These are phyloP conservation scores for Aspergillus arachidicola DNA, from an alignment of 2,329 filamentous ascomycete genomes.

Conservation along the genomic window DNA sequence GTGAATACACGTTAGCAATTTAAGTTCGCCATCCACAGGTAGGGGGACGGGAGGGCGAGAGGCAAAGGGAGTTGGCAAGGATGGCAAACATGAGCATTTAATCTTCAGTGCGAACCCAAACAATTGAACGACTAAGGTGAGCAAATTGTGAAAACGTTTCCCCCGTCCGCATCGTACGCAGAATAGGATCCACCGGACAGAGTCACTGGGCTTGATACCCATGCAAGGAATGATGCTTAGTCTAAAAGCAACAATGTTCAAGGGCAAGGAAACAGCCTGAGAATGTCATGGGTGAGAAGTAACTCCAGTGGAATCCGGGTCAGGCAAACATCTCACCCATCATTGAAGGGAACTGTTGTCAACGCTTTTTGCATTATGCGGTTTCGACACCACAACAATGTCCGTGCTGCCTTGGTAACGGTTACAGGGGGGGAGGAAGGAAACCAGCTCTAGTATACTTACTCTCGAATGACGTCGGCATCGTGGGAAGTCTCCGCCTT, in stretches of 20 bases:
- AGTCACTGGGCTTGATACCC: conserved; percentile 28
- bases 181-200: conserved; percentile 36
- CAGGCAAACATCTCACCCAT: conserved; percentile 70
- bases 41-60: conserved; percentile 36
- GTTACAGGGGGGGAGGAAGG: conserved; percentile 63
- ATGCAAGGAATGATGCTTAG: conserved; percentile 31
- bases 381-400: conserved; percentile 39
- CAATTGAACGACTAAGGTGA: conserved; percentile 42
- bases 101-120: conserved; percentile 42
- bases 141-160: conserved; percentile 29
- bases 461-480: conserved; percentile 96
- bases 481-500: conserved; percentile 98
- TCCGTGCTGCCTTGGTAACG: conserved; percentile 44
- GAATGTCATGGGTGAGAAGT: conserved; percentile 55
- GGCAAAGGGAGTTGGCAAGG: conserved; percentile 46
- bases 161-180: conserved; percentile 37
- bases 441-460: conserved; percentile 75
- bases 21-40: conserved; percentile 20
- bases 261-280: conserved; percentile 53
- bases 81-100: conserved; percentile 48
- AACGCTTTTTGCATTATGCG: conserved; percentile 34
- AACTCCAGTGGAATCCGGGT: conserved; percentile 46
- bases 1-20: conserved; percentile 41
- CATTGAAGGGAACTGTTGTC: conserved; percentile 46
- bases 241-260: conserved; percentile 33